phyloP scores from a whole-genome alignment of 2,329 filamentous ascomycete genomes.

The Penicillium carneum region DNA sequence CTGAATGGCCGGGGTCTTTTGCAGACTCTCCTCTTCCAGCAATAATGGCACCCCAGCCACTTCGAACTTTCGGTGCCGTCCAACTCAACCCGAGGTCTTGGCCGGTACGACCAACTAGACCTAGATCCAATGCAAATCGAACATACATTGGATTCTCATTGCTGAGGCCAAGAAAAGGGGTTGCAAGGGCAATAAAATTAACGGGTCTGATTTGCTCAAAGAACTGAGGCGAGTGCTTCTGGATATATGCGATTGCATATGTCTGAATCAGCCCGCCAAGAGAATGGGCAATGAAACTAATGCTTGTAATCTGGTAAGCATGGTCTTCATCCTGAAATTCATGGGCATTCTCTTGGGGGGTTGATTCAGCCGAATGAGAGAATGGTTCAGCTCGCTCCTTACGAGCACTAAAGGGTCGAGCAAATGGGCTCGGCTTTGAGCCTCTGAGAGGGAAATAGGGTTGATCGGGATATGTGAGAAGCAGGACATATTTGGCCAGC shows the following conservation, averaged over 20 bases:
- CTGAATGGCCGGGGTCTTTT: conserved; percentile 63
- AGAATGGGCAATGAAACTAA: conserved; percentile 93
- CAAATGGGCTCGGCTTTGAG: conserved; percentile 58
- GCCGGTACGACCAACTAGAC: conserved; percentile 91
- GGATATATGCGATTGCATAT: conserved; percentile 93
- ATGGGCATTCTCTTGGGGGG: conserved; percentile 49
- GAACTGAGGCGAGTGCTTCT: conserved; percentile 91
- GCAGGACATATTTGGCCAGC: conserved; percentile 86
- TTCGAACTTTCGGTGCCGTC: conserved; percentile 84
- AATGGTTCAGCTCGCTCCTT: conserved; percentile 42
- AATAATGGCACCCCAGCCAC: conserved; percentile 87
- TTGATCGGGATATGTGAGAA: conserved; percentile 92
- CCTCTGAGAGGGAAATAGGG: conserved; percentile 76
- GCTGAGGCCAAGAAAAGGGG: conserved; percentile 87
- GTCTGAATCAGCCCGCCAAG: conserved; percentile 89
- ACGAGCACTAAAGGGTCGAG: conserved; percentile 57
- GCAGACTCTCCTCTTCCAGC: conserved; percentile 72
- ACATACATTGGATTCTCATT: conserved; percentile 98
- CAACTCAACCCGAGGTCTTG: conserved; percentile 94
- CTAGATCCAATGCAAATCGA: conserved; percentile 95
- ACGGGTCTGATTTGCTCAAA: conserved; percentile 84
- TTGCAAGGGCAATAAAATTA: conserved; percentile 88
- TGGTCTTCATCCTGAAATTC: conserved; percentile 50
- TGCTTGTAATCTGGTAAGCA: conserved; percentile 86
- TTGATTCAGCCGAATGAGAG: conserved; percentile 50